Conservation (phyloP, 345 rosid genomes). For the Eucalyptus virginea region DNA sequence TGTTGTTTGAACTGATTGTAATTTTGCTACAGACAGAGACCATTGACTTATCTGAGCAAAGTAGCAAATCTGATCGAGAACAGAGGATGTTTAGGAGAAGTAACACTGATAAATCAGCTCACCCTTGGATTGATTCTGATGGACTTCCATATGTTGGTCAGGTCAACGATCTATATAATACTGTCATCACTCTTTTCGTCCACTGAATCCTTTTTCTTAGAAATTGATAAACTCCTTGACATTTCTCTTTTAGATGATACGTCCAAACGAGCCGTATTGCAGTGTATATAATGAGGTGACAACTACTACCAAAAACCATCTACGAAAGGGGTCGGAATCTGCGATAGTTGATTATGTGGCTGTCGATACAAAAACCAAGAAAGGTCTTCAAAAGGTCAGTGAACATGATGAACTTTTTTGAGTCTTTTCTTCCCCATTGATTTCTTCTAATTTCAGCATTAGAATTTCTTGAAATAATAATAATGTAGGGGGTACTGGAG, state of each 20-base stretch:
- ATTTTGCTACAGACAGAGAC: slow-evolving; percentile 64
- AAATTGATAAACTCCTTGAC: background rate
- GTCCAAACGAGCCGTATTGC: slow-evolving; percentile 63
- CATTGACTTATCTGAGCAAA: slow-evolving; percentile 55
- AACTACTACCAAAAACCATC: slow-evolving; percentile 12
- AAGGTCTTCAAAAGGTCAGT: slow-evolving; percentile 62
- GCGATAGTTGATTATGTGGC: slow-evolving; percentile 73
- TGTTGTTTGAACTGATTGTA: background rate
- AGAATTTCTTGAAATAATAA: background rate
- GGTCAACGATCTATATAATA: slow-evolving; percentile 22
- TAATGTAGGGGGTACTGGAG: background rate
- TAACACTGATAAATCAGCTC: slow-evolving; percentile 27
- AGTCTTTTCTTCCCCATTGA: background rate
- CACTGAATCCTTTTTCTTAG: background rate
- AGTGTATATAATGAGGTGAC: slow-evolving; percentile 48
- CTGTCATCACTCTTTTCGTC: background rate
- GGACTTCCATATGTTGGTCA: slow-evolving; percentile 96
- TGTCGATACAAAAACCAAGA: slow-evolving; percentile 61
- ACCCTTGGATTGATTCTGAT: slow-evolving; percentile 63
- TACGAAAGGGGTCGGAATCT: slow-evolving; percentile 66
- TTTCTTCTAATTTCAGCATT: background rate
- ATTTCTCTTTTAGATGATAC: slow-evolving; percentile 39
- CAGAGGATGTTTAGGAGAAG: slow-evolving; percentile 48
- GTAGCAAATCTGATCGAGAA: slow-evolving; percentile 29
- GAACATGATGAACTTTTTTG: background rate